Conservation (phyloP, 768 basidiomycete species). For the Dacryopinax primogenitus region DNA sequence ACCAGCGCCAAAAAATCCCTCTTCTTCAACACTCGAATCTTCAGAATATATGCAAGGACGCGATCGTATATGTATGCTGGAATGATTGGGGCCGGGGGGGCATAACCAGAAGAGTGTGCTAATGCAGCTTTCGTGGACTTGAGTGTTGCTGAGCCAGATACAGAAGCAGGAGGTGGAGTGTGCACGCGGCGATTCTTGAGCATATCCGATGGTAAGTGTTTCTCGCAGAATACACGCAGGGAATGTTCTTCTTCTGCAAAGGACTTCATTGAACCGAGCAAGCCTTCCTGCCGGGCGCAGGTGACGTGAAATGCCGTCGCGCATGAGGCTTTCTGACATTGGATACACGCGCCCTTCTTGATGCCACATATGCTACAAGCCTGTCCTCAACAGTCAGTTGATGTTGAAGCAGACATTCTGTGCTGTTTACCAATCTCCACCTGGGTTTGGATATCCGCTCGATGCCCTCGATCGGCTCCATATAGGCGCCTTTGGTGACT, state of each 20-base stretch:
- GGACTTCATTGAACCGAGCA: slow-evolving; percentile 78
- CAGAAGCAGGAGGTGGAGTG: neutral
- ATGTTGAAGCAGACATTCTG: neutral
- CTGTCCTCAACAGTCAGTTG: slow-evolving; percentile 28
- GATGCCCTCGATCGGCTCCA: slow-evolving; percentile 91
- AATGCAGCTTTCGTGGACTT: slow-evolving; percentile 47
- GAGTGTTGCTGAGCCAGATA: neutral
- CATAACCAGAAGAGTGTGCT: slow-evolving; percentile 29
- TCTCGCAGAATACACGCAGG: slow-evolving; percentile 75
- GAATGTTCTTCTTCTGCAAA: slow-evolving; percentile 56
- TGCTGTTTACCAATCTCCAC: slow-evolving; percentile 76
- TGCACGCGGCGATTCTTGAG: neutral
- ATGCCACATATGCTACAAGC: slow-evolving; percentile 49
- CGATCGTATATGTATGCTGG: slow-evolving; percentile 73
- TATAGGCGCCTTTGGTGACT: slow-evolving; percentile 87
- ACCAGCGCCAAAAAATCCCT: slow-evolving; percentile 59
- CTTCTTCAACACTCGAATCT: slow-evolving; percentile 61
- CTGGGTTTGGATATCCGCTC: slow-evolving; percentile 78
- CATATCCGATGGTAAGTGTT: slow-evolving; percentile 50
- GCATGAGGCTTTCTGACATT: slow-evolving; percentile 82
- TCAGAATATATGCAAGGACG: slow-evolving; percentile 59
- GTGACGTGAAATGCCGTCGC: slow-evolving; percentile 90
- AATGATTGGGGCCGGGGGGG: slow-evolving; percentile 47
- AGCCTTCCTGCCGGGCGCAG: slow-evolving; percentile 76
- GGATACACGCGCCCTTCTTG: slow-evolving; percentile 77